phyloP scores from a whole-genome alignment of 129 eudicot species.

The Artemisia tridentata region DNA sequence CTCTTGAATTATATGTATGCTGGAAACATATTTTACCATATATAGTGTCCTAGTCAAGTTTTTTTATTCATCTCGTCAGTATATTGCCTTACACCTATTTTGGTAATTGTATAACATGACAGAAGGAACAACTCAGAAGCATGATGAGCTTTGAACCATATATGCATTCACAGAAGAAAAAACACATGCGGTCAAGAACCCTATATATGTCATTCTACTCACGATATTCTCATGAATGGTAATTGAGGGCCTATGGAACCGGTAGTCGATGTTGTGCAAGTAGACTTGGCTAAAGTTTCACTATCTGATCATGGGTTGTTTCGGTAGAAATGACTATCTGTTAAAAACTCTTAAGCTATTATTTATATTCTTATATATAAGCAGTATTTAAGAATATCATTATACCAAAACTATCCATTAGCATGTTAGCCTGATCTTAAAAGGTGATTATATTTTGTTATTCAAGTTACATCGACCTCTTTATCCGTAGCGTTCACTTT shows the following conservation, averaged over 20 bases:
- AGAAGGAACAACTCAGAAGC: constrained; percentile 34
- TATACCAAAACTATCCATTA: no score
- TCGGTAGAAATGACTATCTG: neutral
- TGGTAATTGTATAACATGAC: constrained; percentile 18
- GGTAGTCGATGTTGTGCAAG: neutral
- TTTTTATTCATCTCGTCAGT: neutral
- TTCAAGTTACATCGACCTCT: neutral
- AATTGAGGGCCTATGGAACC: constrained; percentile 1
- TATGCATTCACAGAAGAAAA: neutral
- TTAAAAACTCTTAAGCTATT: no score
- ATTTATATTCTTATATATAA: no score
- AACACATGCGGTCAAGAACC: neutral
- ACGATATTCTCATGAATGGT: constrained; percentile 11
- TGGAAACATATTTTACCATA: neutral
- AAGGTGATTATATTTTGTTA: neutral
- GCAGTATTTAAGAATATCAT: no score
- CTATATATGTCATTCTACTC: no score
- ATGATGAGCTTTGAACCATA: constrained; percentile 30
- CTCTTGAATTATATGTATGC: neutral
- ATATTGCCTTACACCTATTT: neutral
- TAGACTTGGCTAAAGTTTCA: neutral
- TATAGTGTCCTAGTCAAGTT: neutral
- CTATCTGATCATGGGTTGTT: neutral
- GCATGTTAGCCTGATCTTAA: no score
- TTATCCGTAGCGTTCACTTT: neutral